Evolutionary conservation across 73 alveolate species (phyloP), one percentile per base, ranked within the genome.

Genomic region (Paramecium octaurelia): DNA sequence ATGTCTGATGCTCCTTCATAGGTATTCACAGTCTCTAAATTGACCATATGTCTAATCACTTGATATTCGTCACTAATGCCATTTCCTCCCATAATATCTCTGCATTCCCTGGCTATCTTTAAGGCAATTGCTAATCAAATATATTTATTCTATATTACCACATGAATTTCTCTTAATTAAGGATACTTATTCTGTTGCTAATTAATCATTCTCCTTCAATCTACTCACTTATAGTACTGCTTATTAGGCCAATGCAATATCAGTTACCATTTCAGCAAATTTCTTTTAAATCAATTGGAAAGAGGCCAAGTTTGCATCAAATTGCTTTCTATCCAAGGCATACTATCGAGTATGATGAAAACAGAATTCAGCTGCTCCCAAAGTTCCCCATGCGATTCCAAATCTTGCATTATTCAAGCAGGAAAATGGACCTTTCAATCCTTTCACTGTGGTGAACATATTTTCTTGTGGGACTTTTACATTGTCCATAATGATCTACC

Each of bases 351-450:
- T 96, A 23, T 76, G 58, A 88, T 92, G 95, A 96, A 94, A 96
- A 92, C 99, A 97, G 64, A 71, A 94, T 91, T 96, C 98, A 10
- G 99, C 99, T 12, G 99, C 99, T 11, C 99, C 99, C 57, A 96
- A 75, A 14, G 98, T 92, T 24, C 99, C 99, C 99, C 99, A 97
- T 27, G 99, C 95, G 44, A 97, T 97, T 21, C 99, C 99, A 86
- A 96, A 95, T 92, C 98, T 93, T 7, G 99, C 99, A 40, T 96
- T 92, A 80, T 97, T 97, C 35, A 97, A 91, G 83, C 99, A 97
- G 14, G 99, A 94, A 96, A 97, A 96, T 11, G 99, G 99, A 38
- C 99, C 99, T 69, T 96, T 94, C 93, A 97, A 80, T 42, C 99
- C 98, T 58, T 86, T 93, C 14, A 93, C 96, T 16, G 88, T 35